Evolutionary conservation across 345 rosid genomes (phyloP).

Genomic region (Sonneratia alba): DNA sequence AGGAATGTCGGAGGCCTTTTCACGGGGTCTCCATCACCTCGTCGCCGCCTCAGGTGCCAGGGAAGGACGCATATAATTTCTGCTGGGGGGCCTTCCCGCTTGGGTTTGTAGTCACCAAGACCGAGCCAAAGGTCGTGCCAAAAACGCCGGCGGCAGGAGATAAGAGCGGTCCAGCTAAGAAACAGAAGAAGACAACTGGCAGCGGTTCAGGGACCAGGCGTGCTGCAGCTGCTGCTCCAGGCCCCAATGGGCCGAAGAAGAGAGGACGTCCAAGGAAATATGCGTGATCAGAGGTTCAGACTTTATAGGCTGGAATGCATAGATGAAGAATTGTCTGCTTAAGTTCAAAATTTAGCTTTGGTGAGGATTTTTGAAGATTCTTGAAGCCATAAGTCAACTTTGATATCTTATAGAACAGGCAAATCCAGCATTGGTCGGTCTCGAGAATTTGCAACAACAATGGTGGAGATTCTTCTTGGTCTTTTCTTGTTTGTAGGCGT

Average conservation of each 20-base stretch:
- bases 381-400: background rate
- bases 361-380: background rate
- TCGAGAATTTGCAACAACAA: background rate
- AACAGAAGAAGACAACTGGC: background rate
- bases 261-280: conserved; percentile 84
- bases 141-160: background rate
- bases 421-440: background rate
- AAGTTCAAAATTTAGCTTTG: background rate
- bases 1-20: conserved; percentile 60
- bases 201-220: background rate
- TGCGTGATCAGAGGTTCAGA: conserved; percentile 1
- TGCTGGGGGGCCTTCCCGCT: conserved; percentile 84
- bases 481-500: background rate
- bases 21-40: conserved; percentile 50
- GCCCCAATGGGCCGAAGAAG: conserved; percentile 22
- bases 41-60: conserved; percentile 70
- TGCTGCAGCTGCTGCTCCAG: background rate
- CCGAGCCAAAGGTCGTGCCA: background rate
- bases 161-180: background rate
- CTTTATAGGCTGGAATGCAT: background rate
- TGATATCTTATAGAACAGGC: background rate
- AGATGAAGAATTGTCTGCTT: background rate
- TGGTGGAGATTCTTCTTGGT: background rate
- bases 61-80: conserved; percentile 73
- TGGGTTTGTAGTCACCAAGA: conserved; percentile 39